These are phyloP conservation scores for Musa balbisiana DNA, from an alignment of 202 grass and related monocot species.

Conservation along the genomic window DNA sequence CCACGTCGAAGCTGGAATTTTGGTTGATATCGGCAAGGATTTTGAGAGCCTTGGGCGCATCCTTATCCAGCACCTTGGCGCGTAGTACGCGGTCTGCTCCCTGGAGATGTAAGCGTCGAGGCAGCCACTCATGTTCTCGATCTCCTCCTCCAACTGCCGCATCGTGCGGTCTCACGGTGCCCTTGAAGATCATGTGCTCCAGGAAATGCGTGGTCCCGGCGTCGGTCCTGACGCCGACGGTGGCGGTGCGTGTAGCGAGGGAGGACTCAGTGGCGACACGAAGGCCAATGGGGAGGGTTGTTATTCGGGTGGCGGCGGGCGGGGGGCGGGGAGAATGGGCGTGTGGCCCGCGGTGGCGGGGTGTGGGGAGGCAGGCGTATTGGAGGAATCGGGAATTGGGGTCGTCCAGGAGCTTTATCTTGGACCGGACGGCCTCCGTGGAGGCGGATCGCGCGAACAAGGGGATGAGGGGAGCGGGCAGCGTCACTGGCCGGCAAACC, in stretches of 20 bases:
- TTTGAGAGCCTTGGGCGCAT: conserved; percentile 57
- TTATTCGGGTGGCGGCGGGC: conserved; percentile 48
- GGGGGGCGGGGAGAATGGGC: conserved; percentile 47
- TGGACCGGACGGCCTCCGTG: conserved; percentile 42
- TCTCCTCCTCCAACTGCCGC: conserved; percentile 75
- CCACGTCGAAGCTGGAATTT: conserved; percentile 54
- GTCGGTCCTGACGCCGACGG: conserved; percentile 90
- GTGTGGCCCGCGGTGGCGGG: conserved; percentile 62
- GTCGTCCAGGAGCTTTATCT: conserved; percentile 61
- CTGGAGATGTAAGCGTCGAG: conserved; percentile 88
- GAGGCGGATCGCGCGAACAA: conserved; percentile 17
- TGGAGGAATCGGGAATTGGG: conserved; percentile 87
- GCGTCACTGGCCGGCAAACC: too few species aligned
- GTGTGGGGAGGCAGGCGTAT: conserved; percentile 66
- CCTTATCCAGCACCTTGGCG: conserved; percentile 77
- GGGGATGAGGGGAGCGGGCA: too few species aligned
- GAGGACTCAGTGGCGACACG: conserved; percentile 76
- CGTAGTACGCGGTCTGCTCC: conserved; percentile 87
- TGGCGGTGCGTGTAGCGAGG: conserved; percentile 55
- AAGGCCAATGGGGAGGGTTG: conserved; percentile 62
- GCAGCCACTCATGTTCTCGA: conserved; percentile 86
- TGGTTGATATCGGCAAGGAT: conserved; percentile 76
- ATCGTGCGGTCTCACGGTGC: conserved; percentile 49
- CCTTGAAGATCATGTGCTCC: conserved; percentile 95
- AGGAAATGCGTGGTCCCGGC: conserved; percentile 82